A percentile compares a stretch with the other conserved stretches of the same genome.
These are phyloP conservation scores for Leishmania guyanensis DNA, from an alignment of 208 protist species.

Conservation along the genomic window DNA sequence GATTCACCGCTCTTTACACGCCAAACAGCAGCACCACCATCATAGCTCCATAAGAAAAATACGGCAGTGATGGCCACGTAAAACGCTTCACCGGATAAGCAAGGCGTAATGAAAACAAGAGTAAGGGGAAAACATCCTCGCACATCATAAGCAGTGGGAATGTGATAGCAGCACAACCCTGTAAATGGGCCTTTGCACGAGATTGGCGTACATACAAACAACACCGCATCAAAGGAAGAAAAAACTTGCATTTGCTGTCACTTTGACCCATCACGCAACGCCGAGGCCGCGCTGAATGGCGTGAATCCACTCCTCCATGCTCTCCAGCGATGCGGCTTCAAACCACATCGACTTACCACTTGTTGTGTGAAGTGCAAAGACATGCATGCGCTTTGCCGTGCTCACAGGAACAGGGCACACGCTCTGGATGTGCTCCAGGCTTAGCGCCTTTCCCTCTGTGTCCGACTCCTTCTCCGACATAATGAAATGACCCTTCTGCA, in stretches of 20 bases:
- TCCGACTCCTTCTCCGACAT: constrained; percentile 74
- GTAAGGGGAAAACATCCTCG: too few species aligned
- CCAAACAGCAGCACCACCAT: background rate
- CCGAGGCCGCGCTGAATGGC: constrained; percentile 72
- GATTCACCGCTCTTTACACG: background rate
- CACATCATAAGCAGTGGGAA: constrained; percentile 15
- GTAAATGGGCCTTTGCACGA: background rate
- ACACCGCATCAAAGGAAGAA: background rate
- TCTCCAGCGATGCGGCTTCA: constrained; percentile 61
- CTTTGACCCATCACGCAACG: constrained; percentile 42
- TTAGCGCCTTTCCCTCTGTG: constrained; percentile 75
- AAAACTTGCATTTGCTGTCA: background rate
- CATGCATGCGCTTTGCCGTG: constrained; percentile 68
- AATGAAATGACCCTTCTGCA: constrained; percentile 75
- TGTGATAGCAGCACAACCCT: background rate
- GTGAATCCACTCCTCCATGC: constrained; percentile 86
- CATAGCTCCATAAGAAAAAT: too few species aligned
- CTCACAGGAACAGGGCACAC: constrained; percentile 69
- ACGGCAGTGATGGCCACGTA: background rate
- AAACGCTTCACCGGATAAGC: background rate
- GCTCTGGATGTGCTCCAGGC: constrained; percentile 80
- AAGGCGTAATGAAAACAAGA: background rate
- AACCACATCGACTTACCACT: constrained; percentile 90
- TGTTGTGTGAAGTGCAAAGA: constrained; percentile 82
- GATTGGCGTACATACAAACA: background rate